Evolutionary conservation across 2,329 filamentous ascomycete species (phyloP), one percentile per base, ranked within the genome.

Genomic region (Ophiostoma sp.): DNA sequence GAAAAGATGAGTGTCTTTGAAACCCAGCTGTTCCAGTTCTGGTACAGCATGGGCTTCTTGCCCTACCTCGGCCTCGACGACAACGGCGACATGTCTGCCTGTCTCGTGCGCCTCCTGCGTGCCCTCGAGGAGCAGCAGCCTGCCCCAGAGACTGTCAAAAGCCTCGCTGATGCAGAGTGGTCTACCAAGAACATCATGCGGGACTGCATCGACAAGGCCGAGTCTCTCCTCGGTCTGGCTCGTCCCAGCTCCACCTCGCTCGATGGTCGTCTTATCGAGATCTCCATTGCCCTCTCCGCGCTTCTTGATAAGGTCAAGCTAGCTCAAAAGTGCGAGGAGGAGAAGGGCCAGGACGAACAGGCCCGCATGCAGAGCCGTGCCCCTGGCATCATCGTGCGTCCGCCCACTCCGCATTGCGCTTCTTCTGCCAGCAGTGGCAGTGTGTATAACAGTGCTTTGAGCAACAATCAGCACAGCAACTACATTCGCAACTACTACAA

Each of bases 21-120:
- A 44, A 16, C 41, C 45, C 70, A 72, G 55, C 14, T 69, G 41
- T 67, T 71, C 65, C 66, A 66, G 49, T 68, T 72, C 58, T 70
- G 71, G 69, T 66, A 72, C 68, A 67, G 63, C 42, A 69, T 62
- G 18, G 66, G 65, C 38, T 64, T 70, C 27, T 40, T 72, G 36
- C 64, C 64, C 2, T 36, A 18, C 4, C 68, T 72, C 40, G 67
- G 71, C 67, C 55, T 69, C 16, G 66, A 63, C 41, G 38, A 67
- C 27, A 40, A 65, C 12, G 63, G 49, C 58, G 36, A 49, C 38
- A 67, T 70, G 64, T n/a, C 5, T 3, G 45, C 11, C 5, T 3
- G 40, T 8, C 18, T 71, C 3, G 38, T 58, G 27, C 66, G 65
- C 9, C 55, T 72, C 27, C 65, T 72, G 63, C 67, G 67, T 40